Conservation (phyloP, 345 rosid genomes). For the Acer saccharum region DNA sequence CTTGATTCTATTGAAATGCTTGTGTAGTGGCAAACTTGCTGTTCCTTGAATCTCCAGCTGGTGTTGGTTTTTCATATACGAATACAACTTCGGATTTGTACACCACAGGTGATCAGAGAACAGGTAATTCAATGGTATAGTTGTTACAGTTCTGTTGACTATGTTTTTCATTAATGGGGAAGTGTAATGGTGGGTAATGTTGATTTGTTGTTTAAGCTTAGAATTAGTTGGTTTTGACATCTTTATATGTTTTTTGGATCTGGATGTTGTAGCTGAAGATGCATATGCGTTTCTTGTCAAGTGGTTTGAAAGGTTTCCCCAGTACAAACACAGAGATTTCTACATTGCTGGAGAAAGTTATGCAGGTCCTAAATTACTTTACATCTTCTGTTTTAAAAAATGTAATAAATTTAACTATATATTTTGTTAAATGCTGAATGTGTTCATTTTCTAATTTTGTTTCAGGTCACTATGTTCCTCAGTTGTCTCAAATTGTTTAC, state of each 20-base stretch:
- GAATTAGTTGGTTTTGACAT: slow-evolving; percentile 23
- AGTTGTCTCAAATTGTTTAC: slow-evolving; percentile 78
- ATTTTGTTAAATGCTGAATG: not conserved
- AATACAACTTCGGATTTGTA: slow-evolving; percentile 84
- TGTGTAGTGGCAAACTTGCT: slow-evolving; percentile 82
- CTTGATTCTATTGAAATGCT: not conserved
- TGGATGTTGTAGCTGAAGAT: slow-evolving; percentile 72
- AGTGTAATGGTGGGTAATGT: not conserved
- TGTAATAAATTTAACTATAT: not conserved
- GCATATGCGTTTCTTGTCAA: slow-evolving; percentile 72
- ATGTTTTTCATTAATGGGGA: not conserved
- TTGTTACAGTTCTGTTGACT: not conserved
- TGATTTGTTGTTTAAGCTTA: slow-evolving; percentile 3
- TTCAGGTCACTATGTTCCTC: slow-evolving; percentile 98
- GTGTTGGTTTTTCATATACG: slow-evolving; percentile 93
- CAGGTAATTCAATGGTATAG: slow-evolving; percentile 48
- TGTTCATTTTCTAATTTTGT: slow-evolving; percentile 6
- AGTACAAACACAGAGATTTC: slow-evolving; percentile 90
- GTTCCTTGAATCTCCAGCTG: slow-evolving; percentile 96
- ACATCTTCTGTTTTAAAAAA: not conserved
- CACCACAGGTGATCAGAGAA: slow-evolving; percentile 80
- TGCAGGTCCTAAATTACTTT: slow-evolving; percentile 53
- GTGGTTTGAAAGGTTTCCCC: slow-evolving; percentile 97
- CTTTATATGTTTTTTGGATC: slow-evolving; percentile 14
- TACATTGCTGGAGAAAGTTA: slow-evolving; percentile 97